These are phyloP conservation scores for Starmerella sirachaensis DNA, from an alignment of 805 yeast species.

Conservation along the genomic window DNA sequence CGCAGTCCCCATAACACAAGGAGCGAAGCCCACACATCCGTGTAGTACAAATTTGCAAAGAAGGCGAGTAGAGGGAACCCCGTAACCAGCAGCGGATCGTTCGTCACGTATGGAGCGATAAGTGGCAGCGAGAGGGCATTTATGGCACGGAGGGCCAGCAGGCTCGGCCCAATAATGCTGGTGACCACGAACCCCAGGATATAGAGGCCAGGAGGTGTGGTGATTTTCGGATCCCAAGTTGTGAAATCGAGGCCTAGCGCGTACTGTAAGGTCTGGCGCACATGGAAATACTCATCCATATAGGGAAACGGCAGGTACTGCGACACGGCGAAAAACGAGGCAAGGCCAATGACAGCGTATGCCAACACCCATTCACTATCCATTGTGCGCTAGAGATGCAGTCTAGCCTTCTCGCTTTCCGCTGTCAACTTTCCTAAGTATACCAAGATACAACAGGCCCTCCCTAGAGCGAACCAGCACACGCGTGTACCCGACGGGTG, in stretches of 20 bases:
- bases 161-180: conserved; percentile 16
- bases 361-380: not conserved
- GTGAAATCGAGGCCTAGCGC: conserved; percentile 43
- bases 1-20: conserved; percentile 41
- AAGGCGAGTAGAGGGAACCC: conserved; percentile 62
- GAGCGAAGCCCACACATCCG: conserved; percentile 86
- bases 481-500: too few relatives aligned
- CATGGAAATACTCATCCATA: conserved; percentile 73
- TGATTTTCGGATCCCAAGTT: conserved; percentile 80
- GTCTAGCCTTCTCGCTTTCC: too few relatives aligned
- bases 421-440: too few relatives aligned
- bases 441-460: too few relatives aligned
- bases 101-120: conserved; percentile 3
- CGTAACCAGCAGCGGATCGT: conserved; percentile 26
- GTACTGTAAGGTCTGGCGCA: conserved; percentile 63
- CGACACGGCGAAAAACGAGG: conserved; percentile 9
- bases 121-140: conserved; percentile 36
- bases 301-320: conserved; percentile 23
- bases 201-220: conserved; percentile 94
- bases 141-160: conserved; percentile 38
- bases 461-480: too few relatives aligned
- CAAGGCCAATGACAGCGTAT: not conserved
- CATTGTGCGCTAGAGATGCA: not conserved
- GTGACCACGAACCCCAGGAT: conserved; percentile 22
- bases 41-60: conserved; percentile 70